These are phyloP conservation scores for Penicillium sp. DNA, from an alignment of 2,329 filamentous ascomycete genomes.

Conservation along the genomic window DNA sequence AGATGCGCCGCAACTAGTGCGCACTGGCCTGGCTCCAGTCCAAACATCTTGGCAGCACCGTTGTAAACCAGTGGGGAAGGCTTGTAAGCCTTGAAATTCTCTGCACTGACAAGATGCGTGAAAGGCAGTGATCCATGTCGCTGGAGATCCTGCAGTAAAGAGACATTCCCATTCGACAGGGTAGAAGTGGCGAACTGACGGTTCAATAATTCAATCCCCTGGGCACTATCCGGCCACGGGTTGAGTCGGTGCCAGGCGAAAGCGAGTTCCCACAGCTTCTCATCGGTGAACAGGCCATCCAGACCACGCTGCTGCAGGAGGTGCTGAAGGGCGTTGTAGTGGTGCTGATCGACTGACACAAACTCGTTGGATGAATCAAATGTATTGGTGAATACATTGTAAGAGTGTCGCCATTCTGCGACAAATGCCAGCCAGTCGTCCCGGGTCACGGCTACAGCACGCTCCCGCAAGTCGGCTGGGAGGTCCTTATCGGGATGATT, in stretches of 20 bases:
- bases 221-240: constrained; percentile 64
- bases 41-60: constrained; percentile 62
- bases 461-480: constrained; percentile 47
- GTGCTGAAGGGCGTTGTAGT: constrained; percentile 59
- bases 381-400: constrained; percentile 58
- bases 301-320: constrained; percentile 59
- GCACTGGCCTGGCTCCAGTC: constrained; percentile 58
- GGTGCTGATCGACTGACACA: constrained; percentile 71
- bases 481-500: constrained; percentile 48
- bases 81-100: constrained; percentile 74
- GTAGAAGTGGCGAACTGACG: constrained; percentile 61
- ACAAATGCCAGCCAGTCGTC: constrained; percentile 65
- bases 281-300: constrained; percentile 58
- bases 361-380: constrained; percentile 48
- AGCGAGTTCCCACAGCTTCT: constrained; percentile 60
- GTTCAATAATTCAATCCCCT: constrained; percentile 58
- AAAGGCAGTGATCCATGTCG: constrained; percentile 61
- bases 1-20: constrained; percentile 78
- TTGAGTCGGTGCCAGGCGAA: constrained; percentile 69
- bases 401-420: constrained; percentile 67
- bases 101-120: constrained; percentile 61
- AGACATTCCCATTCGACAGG: constrained; percentile 71
- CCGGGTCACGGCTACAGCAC: constrained; percentile 51
- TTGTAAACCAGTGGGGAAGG: constrained; percentile 66
- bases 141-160: constrained; percentile 65